Evolutionary conservation across 2,329 filamentous ascomycete genomes (phyloP).

Genomic region (Trichoderma semiorbis): DNA sequence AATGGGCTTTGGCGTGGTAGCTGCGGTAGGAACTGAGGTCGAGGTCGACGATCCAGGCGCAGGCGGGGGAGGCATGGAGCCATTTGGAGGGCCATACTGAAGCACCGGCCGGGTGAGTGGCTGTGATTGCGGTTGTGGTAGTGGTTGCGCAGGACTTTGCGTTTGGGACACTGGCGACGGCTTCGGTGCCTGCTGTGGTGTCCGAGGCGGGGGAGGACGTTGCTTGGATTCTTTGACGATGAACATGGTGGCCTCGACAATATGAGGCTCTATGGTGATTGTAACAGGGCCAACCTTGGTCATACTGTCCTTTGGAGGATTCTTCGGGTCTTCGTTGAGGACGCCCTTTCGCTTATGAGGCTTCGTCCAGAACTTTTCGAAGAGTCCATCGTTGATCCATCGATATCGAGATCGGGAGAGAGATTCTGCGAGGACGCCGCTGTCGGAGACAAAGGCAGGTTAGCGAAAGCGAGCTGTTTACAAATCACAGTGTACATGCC

Average conservation of each 20-base stretch:
- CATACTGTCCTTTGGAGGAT: slow-evolving; percentile 69
- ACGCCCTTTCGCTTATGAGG: slow-evolving; percentile 65
- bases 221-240: slow-evolving; percentile 63
- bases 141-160: slow-evolving; percentile 6
- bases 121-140: slow-evolving; percentile 9
- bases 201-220: slow-evolving; percentile 25
- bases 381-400: slow-evolving; percentile 70
- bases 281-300: slow-evolving; percentile 68
- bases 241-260: slow-evolving; percentile 72
- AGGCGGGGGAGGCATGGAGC: slow-evolving; percentile 54
- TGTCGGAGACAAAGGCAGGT: slow-evolving; percentile 32
- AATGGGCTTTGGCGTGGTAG: slow-evolving; percentile 14
- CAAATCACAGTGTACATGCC: slow-evolving; percentile 40
- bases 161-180: slow-evolving; percentile 8
- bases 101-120: slow-evolving; percentile 51
- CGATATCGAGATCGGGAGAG: slow-evolving; percentile 67
- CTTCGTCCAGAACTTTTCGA: slow-evolving; percentile 76
- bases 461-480: neutral
- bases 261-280: slow-evolving; percentile 75
- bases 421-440: slow-evolving; percentile 72
- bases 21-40: slow-evolving; percentile 18
- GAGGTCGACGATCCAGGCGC: slow-evolving; percentile 31
- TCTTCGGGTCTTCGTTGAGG: slow-evolving; percentile 60
- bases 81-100: slow-evolving; percentile 64
- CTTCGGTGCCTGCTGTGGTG: slow-evolving; percentile 30